Conservation (phyloP, 2,329 filamentous ascomycete genomes). For the Lasiodiplodia citricola region DNA sequence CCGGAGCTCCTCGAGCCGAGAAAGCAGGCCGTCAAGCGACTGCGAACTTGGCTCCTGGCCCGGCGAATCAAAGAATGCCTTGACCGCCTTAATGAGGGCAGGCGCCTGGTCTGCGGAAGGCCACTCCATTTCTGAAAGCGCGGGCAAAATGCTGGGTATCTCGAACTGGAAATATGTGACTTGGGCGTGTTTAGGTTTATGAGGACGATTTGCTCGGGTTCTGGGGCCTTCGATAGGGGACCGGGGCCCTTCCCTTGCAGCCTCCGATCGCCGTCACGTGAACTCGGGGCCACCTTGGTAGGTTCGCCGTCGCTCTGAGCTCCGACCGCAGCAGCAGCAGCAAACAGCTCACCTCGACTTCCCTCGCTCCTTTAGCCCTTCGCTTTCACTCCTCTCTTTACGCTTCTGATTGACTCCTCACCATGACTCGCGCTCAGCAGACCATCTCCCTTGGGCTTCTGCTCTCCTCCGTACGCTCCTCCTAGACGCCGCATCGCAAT, state of each 20-base stretch:
- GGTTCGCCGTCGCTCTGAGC: not conserved
- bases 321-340: not conserved
- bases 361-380: conserved; percentile 17
- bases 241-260: not conserved
- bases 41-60: not conserved
- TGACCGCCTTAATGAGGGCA: conserved; percentile 5
- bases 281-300: conserved; percentile 8
- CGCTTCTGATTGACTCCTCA: not conserved
- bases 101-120: conserved; percentile 4
- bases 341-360: not conserved
- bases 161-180: not conserved
- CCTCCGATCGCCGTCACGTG: conserved; percentile 17
- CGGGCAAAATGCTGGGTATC: not conserved
- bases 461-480: conserved; percentile 76
- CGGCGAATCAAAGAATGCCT: conserved; percentile 20
- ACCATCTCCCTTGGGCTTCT: conserved; percentile 87
- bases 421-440: conserved; percentile 93
- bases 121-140: conserved; percentile 12
- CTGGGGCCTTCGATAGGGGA: conserved; percentile 24
- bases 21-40: not conserved
- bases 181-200: not conserved
- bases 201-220: not conserved
- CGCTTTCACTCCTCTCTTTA: not conserved
- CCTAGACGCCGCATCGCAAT: conserved; percentile 12
- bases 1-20: conserved; percentile 16